Evolutionary conservation across 225 moss, liverwort and hornwort species (phyloP).

Genomic region (Antitrichia curtipendula): DNA sequence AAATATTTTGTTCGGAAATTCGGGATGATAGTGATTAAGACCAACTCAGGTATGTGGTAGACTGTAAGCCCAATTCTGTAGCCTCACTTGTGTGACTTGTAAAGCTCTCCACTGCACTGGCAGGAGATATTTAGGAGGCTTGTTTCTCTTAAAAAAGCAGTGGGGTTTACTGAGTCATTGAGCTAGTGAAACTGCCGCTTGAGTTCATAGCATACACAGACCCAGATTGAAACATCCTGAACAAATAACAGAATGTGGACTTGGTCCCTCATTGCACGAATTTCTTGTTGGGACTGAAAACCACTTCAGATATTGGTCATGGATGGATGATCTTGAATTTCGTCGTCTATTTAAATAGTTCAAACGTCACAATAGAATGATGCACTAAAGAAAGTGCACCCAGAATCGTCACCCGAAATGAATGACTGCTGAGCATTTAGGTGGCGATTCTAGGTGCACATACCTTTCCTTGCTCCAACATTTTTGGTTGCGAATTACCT

Average conservation of each 20-base stretch:
- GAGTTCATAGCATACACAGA: background rate
- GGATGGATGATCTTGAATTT: background rate
- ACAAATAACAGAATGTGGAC: conserved; percentile 4
- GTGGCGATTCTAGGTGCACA: background rate
- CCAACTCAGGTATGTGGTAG: background rate
- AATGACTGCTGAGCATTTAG: background rate
- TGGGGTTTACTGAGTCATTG: background rate
- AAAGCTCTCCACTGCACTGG: background rate
- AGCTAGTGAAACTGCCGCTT: background rate
- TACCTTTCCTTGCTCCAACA: background rate
- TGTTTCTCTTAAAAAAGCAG: background rate
- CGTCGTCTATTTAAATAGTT: too few relatives aligned
- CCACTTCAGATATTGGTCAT: background rate
- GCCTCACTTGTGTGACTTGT: background rate
- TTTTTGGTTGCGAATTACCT: background rate
- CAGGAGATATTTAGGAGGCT: background rate
- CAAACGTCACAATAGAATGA: background rate
- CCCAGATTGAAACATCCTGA: background rate
- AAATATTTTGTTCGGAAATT: background rate
- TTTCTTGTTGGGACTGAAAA: background rate
- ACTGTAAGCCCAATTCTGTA: too few relatives aligned
- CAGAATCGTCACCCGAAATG: background rate
- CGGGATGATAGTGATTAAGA: background rate
- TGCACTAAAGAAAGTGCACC: background rate
- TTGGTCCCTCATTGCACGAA: background rate